Percentiles rank a stretch among this genome's conserved stretches.
Evolutionary conservation across 225 moss, liverwort and hornwort species (phyloP).

Genomic region (Straminergon stramineum): DNA sequence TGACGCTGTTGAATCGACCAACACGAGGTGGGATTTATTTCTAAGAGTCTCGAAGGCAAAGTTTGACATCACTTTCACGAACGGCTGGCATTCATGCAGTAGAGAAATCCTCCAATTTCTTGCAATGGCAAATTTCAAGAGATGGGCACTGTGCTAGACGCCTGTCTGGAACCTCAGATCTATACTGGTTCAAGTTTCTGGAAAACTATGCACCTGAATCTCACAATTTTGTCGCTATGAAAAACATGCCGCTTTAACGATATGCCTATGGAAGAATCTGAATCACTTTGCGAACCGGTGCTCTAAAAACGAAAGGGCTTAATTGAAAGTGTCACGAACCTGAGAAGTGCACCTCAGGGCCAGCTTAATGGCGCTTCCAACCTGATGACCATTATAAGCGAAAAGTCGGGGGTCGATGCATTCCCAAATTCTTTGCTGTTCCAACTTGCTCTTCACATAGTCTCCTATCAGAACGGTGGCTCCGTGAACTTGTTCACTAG

Average conservation of each 20-base stretch:
- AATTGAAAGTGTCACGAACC: background rate
- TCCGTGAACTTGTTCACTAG: conserved; percentile 42
- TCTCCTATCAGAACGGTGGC: conserved; percentile 32
- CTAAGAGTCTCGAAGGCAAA: background rate
- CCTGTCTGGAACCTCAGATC: background rate
- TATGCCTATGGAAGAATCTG: background rate
- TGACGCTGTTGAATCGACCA: background rate
- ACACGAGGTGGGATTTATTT: background rate
- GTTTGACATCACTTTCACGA: background rate
- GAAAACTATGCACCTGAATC: background rate
- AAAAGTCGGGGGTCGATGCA: conserved; percentile 54
- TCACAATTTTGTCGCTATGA: background rate
- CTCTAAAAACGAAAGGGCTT: background rate
- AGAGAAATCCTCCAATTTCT: background rate
- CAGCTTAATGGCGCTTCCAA: conserved; percentile 48
- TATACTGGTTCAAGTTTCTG: background rate
- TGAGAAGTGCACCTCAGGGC: conserved; percentile 59
- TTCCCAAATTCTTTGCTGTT: conserved; percentile 29
- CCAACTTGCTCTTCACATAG: conserved; percentile 39
- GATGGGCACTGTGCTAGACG: background rate
- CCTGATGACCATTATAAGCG: conserved; percentile 25
- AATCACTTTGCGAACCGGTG: background rate
- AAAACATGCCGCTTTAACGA: background rate
- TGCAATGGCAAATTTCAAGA: background rate
- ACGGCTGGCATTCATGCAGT: background rate